These are phyloP conservation scores for Penstemon newberryi DNA, from an alignment of 257 asterid species.

Conservation along the genomic window DNA sequence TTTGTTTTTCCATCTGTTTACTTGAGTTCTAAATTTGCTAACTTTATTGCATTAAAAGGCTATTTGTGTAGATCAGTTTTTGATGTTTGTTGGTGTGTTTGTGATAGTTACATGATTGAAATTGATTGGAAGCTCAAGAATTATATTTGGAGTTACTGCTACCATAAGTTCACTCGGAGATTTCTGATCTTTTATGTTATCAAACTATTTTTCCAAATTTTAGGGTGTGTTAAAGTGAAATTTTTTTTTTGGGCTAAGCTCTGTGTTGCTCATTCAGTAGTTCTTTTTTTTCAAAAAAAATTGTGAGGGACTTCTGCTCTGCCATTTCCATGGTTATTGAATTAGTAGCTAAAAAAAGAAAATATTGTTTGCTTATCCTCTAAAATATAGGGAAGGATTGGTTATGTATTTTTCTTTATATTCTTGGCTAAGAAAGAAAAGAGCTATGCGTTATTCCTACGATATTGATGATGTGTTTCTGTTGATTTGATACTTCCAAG, in stretches of 20 bases:
- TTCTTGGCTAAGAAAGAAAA: background rate
- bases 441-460: slow-evolving; percentile 12
- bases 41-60: background rate
- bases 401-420: background rate
- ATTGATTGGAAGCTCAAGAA: no score
- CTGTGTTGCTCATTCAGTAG: no score
- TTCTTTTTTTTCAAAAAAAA: no score
- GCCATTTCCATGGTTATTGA: background rate
- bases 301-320: background rate
- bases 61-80: background rate
- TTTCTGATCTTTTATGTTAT: no score
- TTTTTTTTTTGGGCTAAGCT: no score
- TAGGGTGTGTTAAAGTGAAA: no score
- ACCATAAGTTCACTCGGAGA: slow-evolving; percentile 17
- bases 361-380: background rate
- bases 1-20: background rate
- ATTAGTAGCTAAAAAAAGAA: slow-evolving; percentile 11
- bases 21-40: no score
- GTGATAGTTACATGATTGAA: background rate
- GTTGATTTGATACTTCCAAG: background rate
- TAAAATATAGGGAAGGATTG: background rate
- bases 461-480: background rate
- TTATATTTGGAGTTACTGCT: no score
- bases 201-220: no score
- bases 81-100: slow-evolving; percentile 1